Evolutionary conservation across 768 basidiomycete genomes (phyloP).

Genomic region (Lactarius indigo): DNA sequence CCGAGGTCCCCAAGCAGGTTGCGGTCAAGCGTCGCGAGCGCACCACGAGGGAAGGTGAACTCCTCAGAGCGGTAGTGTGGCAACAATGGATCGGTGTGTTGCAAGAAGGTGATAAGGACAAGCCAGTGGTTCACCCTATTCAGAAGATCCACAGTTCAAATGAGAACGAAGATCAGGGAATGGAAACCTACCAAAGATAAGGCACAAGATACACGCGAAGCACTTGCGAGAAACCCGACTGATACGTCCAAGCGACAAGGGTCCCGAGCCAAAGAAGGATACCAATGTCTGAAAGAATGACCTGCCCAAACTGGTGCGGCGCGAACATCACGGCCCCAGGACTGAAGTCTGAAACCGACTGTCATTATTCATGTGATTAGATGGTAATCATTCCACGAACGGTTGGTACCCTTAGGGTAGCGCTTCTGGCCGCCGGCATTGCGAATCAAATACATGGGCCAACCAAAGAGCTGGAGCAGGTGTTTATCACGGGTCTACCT

Average conservation of each 20-base stretch:
- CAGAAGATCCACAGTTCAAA: not conserved
- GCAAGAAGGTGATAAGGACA: constrained; percentile 93
- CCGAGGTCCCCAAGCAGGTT: constrained; percentile 76
- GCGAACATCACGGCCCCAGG: constrained; percentile 78
- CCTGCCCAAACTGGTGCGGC: constrained; percentile 70
- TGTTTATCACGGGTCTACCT: not conserved
- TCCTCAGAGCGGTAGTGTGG: constrained; percentile 89
- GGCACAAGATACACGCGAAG: constrained; percentile 80
- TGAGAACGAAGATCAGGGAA: not conserved
- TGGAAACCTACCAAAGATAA: constrained; percentile 65
- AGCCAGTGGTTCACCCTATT: constrained; percentile 89
- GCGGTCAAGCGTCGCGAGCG: constrained; percentile 88
- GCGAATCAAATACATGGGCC: constrained; percentile 75
- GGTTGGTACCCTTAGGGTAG: constrained; percentile 78
- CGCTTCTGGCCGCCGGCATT: constrained; percentile 85
- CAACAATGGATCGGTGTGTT: constrained; percentile 94
- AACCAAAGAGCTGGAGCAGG: constrained; percentile 61
- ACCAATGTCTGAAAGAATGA: constrained; percentile 82
- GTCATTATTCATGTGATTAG: not conserved
- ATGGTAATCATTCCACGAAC: constrained; percentile 41
- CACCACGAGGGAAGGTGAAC: constrained; percentile 93
- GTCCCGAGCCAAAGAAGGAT: constrained; percentile 67
- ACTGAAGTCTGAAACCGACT: constrained; percentile 56
- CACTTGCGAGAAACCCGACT: constrained; percentile 66
- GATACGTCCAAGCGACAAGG: constrained; percentile 52